Evolutionary conservation across 73 alveolate genomes (phyloP).

Genomic region (Paramecium primaurelia): DNA sequence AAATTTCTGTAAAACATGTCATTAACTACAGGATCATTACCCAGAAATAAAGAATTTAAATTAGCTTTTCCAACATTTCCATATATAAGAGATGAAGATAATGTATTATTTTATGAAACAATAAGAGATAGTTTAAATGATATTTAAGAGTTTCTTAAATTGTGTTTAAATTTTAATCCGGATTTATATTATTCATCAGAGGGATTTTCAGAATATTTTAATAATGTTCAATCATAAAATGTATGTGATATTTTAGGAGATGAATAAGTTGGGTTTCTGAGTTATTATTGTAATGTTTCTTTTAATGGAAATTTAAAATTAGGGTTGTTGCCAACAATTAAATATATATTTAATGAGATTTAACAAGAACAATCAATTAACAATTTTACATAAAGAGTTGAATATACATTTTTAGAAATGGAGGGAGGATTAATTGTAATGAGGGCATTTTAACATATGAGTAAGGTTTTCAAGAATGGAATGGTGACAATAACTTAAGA

Average conservation of each 20-base stretch:
- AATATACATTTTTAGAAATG: neutral
- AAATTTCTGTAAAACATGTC: conserved; percentile 2
- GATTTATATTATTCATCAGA: neutral
- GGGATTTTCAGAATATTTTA: neutral
- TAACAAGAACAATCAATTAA: neutral
- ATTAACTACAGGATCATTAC: neutral
- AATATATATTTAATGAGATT: neutral
- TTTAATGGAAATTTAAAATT: neutral
- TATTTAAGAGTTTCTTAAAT: neutral
- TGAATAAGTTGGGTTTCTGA: neutral
- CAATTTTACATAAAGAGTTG: neutral
- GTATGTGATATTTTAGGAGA: neutral
- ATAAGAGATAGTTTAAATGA: neutral
- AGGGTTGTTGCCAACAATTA: neutral
- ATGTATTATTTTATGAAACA: neutral
- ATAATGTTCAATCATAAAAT: neutral
- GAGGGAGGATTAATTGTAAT: conserved; percentile 33
- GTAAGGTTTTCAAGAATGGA: neutral
- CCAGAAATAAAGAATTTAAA: neutral
- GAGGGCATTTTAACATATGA: neutral
- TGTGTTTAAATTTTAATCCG: neutral
- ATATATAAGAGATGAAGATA: neutral
- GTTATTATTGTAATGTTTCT: neutral
- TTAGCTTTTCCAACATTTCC: neutral
- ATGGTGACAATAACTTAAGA: neutral